These are phyloP conservation scores for Austropuccinia psidii DNA, from an alignment of 1,284 basidiomycete species.

Conservation along the genomic window DNA sequence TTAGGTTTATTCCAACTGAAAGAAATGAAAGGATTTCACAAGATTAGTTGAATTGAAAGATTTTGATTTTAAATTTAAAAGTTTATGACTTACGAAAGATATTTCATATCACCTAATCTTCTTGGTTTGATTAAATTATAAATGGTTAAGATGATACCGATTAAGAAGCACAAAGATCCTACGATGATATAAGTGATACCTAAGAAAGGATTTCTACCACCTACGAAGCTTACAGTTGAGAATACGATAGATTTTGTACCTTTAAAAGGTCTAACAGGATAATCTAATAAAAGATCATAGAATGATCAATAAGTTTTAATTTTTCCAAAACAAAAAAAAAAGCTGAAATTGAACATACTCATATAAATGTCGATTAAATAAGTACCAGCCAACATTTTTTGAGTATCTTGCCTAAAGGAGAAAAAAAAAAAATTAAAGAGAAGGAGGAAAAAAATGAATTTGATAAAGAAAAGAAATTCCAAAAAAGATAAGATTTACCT, in stretches of 20 bases:
- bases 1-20: conserved; percentile 21
- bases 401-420: conserved; percentile 66
- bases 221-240: conserved; percentile 95
- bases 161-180: conserved; percentile 73
- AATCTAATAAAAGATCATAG: conserved; percentile 59
- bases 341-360: conserved; percentile 54
- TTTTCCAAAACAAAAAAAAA: not conserved
- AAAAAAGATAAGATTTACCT: not conserved
- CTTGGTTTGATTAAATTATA: conserved; percentile 88
- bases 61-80: not conserved
- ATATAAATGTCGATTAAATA: conserved; percentile 72
- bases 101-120: conserved; percentile 54
- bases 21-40: not conserved
- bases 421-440: not conserved
- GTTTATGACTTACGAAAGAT: conserved; percentile 38
- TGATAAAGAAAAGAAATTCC: not conserved
- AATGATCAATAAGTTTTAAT: not conserved
- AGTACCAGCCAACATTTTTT: conserved; percentile 62
- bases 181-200: conserved; percentile 94
- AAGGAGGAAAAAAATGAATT: too few relatives aligned
- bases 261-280: conserved; percentile 79
- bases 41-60: not conserved
- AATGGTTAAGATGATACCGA: conserved; percentile 80
- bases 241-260: conserved; percentile 97
- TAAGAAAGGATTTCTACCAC: conserved; percentile 93